Evolutionary conservation across 177 flowering plant species (phyloP), one percentile per base, ranked within the genome.

Genomic region (Vitis hybrid): DNA sequence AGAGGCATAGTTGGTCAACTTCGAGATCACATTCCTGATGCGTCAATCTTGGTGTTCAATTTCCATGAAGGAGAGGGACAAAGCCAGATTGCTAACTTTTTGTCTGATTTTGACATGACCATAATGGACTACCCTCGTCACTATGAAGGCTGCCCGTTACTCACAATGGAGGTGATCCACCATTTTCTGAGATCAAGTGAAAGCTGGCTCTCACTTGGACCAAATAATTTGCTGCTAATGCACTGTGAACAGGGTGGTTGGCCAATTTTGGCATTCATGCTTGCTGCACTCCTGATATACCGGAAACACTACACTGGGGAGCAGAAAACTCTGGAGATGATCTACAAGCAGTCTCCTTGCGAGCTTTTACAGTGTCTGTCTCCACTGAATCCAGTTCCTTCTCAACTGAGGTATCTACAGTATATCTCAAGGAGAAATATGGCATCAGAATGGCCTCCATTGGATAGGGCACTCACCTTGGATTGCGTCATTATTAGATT

Each of bases 231-330:
- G 73, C 81, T 94, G 61, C 66, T 94, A 52, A 86, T 94, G 97
- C 97, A 94, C 78, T 94, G 97, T 75, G 97, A 92, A 67, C 82
- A 82, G 13, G 98, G 98, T 64, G 97, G 92, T 58, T 92, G 97
- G 98, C 90, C 94, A 4, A 91, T 89, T 75, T 78, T 94, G 80
- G 97, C 95, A 50, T 94, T 92, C 82, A 88, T 94, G 91, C 85
- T 94, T 57, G 87, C 98, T 69, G 95, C 91, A 24, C 84, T 94
- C 54, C 73, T 92, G 81, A 80, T 91, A 62, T 94, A 90, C 72
- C 79, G 91, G 75, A 91, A 89, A 70, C 92, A 81, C 35, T 92
- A 85, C 60, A 73, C 72, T 64, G 94, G 90, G 58, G 94, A 90
- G 84, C 93, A 81, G 77, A 92, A 83, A 81, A 95, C 97, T 3